phyloP scores from a whole-genome alignment of 225 moss, liverwort and hornwort genomes.

The Physcomitrium patens region DNA sequence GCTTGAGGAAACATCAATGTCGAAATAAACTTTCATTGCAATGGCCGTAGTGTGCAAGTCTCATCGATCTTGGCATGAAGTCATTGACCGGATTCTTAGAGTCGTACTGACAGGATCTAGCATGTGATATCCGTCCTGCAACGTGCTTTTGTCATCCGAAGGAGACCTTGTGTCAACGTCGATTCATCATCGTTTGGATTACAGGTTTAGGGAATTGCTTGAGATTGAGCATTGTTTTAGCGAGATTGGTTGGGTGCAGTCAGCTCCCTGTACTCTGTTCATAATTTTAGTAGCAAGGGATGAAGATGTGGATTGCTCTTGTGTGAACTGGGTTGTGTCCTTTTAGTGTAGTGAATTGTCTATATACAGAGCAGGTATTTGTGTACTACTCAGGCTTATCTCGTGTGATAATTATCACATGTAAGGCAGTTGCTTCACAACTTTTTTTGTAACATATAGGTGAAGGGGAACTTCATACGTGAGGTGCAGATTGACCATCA shows the following conservation, averaged over 20 bases:
- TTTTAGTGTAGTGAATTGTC: constrained; percentile 29
- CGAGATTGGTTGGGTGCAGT: constrained; percentile 22
- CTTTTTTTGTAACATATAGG: constrained; percentile 43
- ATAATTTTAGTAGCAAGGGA: constrained; percentile 6
- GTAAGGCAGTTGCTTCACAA: constrained; percentile 30
- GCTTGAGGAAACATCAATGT: constrained; percentile 40
- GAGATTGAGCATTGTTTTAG: constrained; percentile 10
- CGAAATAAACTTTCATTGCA: constrained; percentile 38
- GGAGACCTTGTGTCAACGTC: constrained; percentile 3
- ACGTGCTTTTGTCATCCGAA: constrained; percentile 12
- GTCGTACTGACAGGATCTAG: constrained; percentile 2
- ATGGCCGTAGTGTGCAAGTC: constrained; percentile 7
- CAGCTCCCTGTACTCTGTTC: constrained; percentile 13
- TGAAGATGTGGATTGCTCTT: constrained; percentile 17
- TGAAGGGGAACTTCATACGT: constrained; percentile 16
- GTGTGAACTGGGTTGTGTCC: constrained; percentile 20
- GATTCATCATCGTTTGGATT: background rate
- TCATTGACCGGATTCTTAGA: constrained; percentile 17
- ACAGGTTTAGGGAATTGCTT: constrained; percentile 17
- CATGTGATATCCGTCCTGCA: constrained; percentile 29
- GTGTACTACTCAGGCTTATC: constrained; percentile 31
- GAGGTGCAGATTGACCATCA: constrained; percentile 26
- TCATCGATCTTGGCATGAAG: constrained; percentile 15
- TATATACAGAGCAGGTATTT: constrained; percentile 43
- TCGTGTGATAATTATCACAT: constrained; percentile 36